A percentile compares a stretch with the other conserved stretches of the same genome.
Conservation (phyloP, 495 filamentous ascomycete genomes). For the Schizothecium vesticola region DNA sequence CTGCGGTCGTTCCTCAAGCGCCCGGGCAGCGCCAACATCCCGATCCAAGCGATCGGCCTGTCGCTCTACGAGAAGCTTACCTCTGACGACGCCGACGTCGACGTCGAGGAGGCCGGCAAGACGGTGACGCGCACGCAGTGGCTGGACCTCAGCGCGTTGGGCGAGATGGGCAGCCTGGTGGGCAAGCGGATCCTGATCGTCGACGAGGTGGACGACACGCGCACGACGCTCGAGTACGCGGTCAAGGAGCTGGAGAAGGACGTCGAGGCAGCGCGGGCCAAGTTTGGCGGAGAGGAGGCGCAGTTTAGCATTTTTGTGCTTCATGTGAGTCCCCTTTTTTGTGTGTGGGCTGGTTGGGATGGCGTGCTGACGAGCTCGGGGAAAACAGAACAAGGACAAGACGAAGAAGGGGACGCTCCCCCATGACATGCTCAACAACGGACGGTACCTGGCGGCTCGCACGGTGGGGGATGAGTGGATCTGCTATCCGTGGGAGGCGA, state of each 20-base stretch:
- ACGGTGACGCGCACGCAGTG: slow-evolving; percentile 98
- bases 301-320: slow-evolving; percentile 91
- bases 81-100: slow-evolving; percentile 45
- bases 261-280: slow-evolving; percentile 72
- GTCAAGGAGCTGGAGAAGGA: slow-evolving; percentile 95
- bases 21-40: slow-evolving; percentile 84
- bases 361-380: background rate
- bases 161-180: slow-evolving; percentile 84
- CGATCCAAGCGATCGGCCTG: slow-evolving; percentile 97
- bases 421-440: slow-evolving; percentile 66
- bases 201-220: slow-evolving; percentile 97
- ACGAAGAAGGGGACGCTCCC: slow-evolving; percentile 84
- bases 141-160: slow-evolving; percentile 82
- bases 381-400: slow-evolving; percentile 94
- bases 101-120: slow-evolving; percentile 68
- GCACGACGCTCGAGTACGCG: slow-evolving; percentile 95
- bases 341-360: background rate
- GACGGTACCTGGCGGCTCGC: slow-evolving; percentile 76
- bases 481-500: slow-evolving; percentile 99
- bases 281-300: slow-evolving; percentile 68
- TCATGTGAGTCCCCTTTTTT: slow-evolving; percentile 59
- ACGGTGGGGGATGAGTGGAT: slow-evolving; percentile 95
- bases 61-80: slow-evolving; percentile 89
- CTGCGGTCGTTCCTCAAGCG: slow-evolving; percentile 96
- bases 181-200: slow-evolving; percentile 98